Base-by-base conservation (phyloP, 2,329 filamentous ascomycete species). In the Dendrostoma leiphaemia region DNA sequence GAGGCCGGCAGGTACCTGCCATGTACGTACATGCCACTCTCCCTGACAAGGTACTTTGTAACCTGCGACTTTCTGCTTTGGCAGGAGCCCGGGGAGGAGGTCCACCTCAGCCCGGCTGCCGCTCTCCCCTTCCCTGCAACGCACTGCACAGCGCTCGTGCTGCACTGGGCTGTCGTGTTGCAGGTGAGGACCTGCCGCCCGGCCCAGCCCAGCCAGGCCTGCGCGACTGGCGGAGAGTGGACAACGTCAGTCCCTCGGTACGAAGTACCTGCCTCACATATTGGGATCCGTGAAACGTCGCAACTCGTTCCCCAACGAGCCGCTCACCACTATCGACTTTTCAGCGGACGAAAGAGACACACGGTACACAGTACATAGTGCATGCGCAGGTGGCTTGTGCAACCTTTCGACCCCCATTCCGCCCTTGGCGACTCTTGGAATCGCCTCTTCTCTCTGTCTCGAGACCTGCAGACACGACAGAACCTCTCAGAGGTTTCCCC, bases 101-200 rank as follows among this genome's bases (percentile, higher is more conserved):
- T 48, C 55, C 55, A 50, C 55, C 40, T 24, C 32, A 45, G 43
- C 46, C 44, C 44, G 49, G 43, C 48, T 48, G 38, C 51, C 51
- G 51, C 38, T 48, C 45, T 44, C 38, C 37, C 21, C 34, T 23
- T 34, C 44, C 44, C 41, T 31, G 17, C 43, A 31, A 6, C 34
- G 13, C 34, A 32, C n/a, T n/a, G n/a, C n/a, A n/a, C n/a, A n/a
- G n/a, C n/a, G n/a, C n/a, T n/a, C n/a, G n/a, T n/a, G n/a, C n/a
- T n/a, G n/a, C n/a, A n/a, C n/a, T n/a, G n/a, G n/a, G n/a, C n/a
- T n/a, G n/a, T n/a, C n/a, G n/a, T n/a, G n/a, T n/a, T n/a, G n/a
- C n/a, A n/a, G n/a, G n/a, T n/a, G n/a, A n/a, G n/a, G n/a, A n/a
- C n/a, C n/a, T n/a, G n/a, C n/a, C n/a, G n/a, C n/a, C n/a, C n/a